Evolutionary conservation across 2,329 filamentous ascomycete species (phyloP).

Genomic region (Cordyceps cateniannulata): DNA sequence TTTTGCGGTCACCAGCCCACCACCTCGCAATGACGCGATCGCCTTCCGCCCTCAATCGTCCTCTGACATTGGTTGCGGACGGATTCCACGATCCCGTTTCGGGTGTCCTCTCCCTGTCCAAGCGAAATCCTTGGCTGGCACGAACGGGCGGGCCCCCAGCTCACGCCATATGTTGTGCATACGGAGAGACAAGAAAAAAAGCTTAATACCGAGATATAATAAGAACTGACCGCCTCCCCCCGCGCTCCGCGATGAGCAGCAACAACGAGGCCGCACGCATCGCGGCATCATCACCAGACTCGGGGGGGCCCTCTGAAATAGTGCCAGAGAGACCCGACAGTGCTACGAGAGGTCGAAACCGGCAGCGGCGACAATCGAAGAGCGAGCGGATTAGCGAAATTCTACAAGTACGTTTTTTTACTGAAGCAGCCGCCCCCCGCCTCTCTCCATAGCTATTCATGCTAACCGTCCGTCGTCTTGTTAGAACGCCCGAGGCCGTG

Average conservation of each 20-base stretch:
- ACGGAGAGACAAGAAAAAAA: neutral
- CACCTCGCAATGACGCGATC: slow-evolving; percentile 8
- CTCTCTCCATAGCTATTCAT: neutral
- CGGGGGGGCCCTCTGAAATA: neutral
- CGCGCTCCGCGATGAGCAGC: neutral
- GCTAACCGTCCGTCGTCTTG: neutral
- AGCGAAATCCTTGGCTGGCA: neutral
- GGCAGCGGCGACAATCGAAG: slow-evolving; percentile 25
- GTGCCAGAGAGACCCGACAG: neutral
- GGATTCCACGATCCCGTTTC: neutral
- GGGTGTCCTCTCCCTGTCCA: neutral
- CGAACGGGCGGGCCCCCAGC: neutral
- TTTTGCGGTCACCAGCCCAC: neutral
- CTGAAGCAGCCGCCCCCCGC: neutral
- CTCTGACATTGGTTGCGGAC: slow-evolving; percentile 4
- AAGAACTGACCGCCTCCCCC: too few species aligned
- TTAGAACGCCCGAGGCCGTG: slow-evolving; percentile 37
- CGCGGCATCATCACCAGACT: neutral
- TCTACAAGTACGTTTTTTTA: slow-evolving; percentile 34
- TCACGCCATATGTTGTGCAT: neutral
- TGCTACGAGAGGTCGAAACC: slow-evolving; percentile 15
- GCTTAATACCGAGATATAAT: neutral
- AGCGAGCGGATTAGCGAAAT: slow-evolving; percentile 39
- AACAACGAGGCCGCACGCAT: neutral
- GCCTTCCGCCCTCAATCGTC: neutral